Evolutionary conservation across 2,329 filamentous ascomycete species (phyloP), one percentile per base, ranked within the genome.

Genomic region (Colletotrichum sublineola): DNA sequence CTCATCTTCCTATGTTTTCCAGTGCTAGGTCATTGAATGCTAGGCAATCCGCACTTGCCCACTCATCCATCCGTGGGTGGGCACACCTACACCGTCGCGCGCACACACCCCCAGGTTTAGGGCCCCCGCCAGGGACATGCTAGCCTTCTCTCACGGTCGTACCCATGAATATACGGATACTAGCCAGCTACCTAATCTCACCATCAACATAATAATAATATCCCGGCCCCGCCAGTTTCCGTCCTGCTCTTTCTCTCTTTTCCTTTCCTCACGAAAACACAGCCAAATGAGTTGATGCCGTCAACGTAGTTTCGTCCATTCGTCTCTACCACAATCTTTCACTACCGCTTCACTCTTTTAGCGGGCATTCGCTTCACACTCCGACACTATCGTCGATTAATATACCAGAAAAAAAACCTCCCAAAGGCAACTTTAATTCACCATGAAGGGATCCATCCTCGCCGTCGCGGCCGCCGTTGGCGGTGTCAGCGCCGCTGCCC

Each of bases 291-390:
- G 84, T 85, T 86, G 82, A 84, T 83, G 83, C 84, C 83, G 82
- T 85, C 85, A 83, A 85, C 83, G 82, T 83, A 82, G 84, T 86
- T 86, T 87, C 85, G 83, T 85, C 84, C 80, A 84, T 84, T 85
- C 81, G 81, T 85, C 86, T 82, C 78, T 78, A 81, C 80, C 80
- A 75, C 75, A 76, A 44, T 29, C 74, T 78, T 77, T 77, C 80
- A 86, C 83, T 79, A 92, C 91, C 91, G 92, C 92, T 94, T 94
- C 92, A 94, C 91, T 94, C 93, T 83, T 94, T 95, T 85, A 95
- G 93, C 93, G 93, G 93, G 89, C 92, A 91, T 86, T 93, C 91
- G 84, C 93, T 92, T 48, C 31, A 29, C 40, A 66, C 44, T 12
- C 40, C 66, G 70, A 82, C 78, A 68, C 24, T 44, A 71, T 46